phyloP scores from a whole-genome alignment of 305 asterid genomes.

The Vinca major region DNA sequence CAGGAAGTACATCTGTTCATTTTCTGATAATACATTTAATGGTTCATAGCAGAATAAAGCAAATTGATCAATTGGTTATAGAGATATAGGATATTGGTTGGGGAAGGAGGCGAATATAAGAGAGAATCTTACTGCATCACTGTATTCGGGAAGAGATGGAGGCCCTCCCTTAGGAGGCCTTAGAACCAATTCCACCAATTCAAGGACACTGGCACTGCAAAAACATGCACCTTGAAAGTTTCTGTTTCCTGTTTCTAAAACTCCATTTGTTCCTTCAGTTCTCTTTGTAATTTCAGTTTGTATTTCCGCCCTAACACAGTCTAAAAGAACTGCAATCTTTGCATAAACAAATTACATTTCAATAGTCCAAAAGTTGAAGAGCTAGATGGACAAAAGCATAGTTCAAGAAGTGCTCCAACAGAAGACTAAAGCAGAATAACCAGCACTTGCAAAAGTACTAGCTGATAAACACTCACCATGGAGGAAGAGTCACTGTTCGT shows the following conservation, averaged over 20 bases:
- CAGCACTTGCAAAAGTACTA: not conserved
- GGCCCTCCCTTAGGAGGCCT: slow-evolving; percentile 86
- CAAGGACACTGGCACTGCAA: slow-evolving; percentile 62
- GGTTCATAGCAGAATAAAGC: not conserved
- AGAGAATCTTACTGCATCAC: slow-evolving; percentile 57
- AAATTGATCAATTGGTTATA: not conserved
- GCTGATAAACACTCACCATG: slow-evolving; percentile 43
- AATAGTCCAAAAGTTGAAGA: slow-evolving; percentile 3
- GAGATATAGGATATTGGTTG: not conserved
- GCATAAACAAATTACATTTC: not conserved
- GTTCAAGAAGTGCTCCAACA: not conserved
- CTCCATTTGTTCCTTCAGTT: slow-evolving; percentile 20
- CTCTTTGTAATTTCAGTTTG: slow-evolving; percentile 28
- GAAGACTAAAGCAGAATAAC: not conserved
- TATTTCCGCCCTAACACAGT: slow-evolving; percentile 66
- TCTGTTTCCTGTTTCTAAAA: slow-evolving; percentile 16
- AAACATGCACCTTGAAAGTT: slow-evolving; percentile 26
- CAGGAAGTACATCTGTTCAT: not conserved
- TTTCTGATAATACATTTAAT: not conserved
- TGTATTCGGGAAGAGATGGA: slow-evolving; percentile 71
- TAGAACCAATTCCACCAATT: slow-evolving; percentile 62
- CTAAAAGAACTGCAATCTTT: slow-evolving; percentile 72
- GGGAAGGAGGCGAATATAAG: not conserved
- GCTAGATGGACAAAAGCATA: not conserved
- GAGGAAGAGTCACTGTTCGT: slow-evolving; percentile 62